Base-by-base conservation (phyloP, 1,139 yeast species). In the Eremothecium coryli region DNA sequence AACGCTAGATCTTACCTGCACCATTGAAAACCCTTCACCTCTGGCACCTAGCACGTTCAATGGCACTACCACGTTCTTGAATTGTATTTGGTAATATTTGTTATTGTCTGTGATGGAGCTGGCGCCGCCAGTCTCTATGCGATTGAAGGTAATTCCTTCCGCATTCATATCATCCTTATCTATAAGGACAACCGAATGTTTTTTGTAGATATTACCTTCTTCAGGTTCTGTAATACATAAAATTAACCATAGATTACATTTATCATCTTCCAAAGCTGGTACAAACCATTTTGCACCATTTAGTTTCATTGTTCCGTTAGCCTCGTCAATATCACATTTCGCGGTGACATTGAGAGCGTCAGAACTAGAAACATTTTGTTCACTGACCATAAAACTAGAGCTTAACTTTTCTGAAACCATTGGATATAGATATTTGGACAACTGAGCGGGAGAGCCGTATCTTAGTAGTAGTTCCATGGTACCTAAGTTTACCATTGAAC, bases 231-330 rank as follows among this genome's bases (percentile, higher is more conserved):
- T 76, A 52, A 74, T 67, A 43, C 81, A 78, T 80, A 78, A 75
- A n/a, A 73, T 71, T 35, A 78, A 62, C 78, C 82, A 73, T 12
- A 26, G 10, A 70, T 72, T 22, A 63, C 48, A 53, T 76, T 69
- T 38, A 80, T 82, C 82, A 53, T 78, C 84, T 14, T 82, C 84
- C 23, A 82, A 84, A 18, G 84, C 84, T 0, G 82, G 73, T 2
- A 82, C 79, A 68, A 78, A 77, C 85, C 85, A 78, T 52, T 78
- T 78, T 42, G 74, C 66, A 8, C 86, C 86, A 43, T 73, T 73
- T 31, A 78, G 47, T 3, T 75, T 73, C 45, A 67, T 73, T 43
- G 72, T 66, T 3, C 73, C 73, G 5, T 60, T 59, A n/a, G 18
- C 31, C 17, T 51, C 49, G 20, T 43, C 42, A 39, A 50, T 49